Base-by-base conservation (phyloP, 73 alveolate species). In the Loxodes magnus region DNA sequence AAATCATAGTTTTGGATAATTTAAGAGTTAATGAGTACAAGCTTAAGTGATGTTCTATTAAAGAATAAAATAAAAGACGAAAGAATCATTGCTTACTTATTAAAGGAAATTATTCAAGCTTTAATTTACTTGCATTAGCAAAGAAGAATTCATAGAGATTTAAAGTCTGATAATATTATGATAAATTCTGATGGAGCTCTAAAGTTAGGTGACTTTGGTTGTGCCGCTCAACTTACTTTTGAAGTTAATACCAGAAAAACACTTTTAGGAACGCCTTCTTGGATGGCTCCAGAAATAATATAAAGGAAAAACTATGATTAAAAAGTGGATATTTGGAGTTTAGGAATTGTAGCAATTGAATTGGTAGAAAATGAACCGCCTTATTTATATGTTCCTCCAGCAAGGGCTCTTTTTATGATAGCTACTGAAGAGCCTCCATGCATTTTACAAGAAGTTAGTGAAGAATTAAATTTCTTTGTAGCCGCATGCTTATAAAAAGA, bases 251-350 rank as follows among this genome's bases (percentile, higher is more conserved):
- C 53, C 35, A 71, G 73, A 71, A 57, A 62, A 38, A 51, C 84
- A 19, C 53, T 53, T 42, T 51, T 71, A 37, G 88, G 88, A 6
- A 82, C 91, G 3, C 94, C 94, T 6, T 73, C 81, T 64, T 82
- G 88, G 78, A 82, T 82, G 94, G 74, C 93, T 3, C 94, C 94
- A 10, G 94, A 82, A 43, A 68, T 82, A 2, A 77, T 77, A 25
- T 37, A 71, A 41, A 79, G 78, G 65, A 53, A 82, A 51, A 75
- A 70, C 50, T 71, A 71, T 64, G 60, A 59, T 50, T 58, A 71
- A 29, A 71, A 57, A 51, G 70, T 72, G 19, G 84, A 71, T 42
- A 71, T 57, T 25, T 71, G 84, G 84, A 38, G 74, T 20, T 33
- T 71, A 19, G 84, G 84, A 2, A 71, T 71, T 33, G 54, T 74